Conservation (phyloP, 352 stramenopile species). For the Phytopythium aichiense region DNA sequence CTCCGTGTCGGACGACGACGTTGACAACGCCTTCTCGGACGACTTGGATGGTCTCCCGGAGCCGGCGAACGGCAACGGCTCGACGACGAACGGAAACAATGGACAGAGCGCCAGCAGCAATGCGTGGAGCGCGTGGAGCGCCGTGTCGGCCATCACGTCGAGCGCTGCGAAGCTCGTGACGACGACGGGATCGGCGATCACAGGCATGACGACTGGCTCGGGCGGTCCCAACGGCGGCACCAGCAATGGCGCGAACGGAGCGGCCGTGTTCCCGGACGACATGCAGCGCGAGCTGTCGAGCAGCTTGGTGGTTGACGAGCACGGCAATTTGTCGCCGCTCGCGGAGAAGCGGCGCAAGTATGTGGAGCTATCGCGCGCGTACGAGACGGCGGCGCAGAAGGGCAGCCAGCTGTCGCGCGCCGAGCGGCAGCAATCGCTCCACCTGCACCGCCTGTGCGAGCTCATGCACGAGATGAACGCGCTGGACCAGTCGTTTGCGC, state of each 20-base stretch:
- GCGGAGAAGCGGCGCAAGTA: constrained; percentile 52
- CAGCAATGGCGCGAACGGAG: constrained; percentile 7
- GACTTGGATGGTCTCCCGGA: constrained; percentile 22
- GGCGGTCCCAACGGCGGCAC: constrained; percentile 14
- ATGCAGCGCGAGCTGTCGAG: constrained; percentile 42
- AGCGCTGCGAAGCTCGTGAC: constrained; percentile 75
- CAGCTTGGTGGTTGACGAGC: constrained; percentile 36
- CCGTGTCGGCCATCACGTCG: constrained; percentile 65
- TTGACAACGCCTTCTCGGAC: constrained; percentile 37
- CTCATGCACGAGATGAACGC: constrained; percentile 68
- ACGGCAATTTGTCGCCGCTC: constrained; percentile 12
- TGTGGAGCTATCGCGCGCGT: constrained; percentile 57
- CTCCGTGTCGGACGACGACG: constrained; percentile 17
- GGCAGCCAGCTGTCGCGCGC: constrained; percentile 56
- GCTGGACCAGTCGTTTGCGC: constrained; percentile 49
- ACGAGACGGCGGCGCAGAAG: constrained; percentile 56
- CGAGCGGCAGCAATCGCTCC: constrained; percentile 56
- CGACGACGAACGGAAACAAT: constrained; percentile 9
- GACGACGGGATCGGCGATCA: constrained; percentile 54
- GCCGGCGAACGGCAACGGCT: constrained; percentile 22
- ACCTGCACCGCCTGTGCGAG: constrained; percentile 70
- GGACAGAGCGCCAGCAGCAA: constrained; percentile 19
- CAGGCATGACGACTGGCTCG: constrained; percentile 10
- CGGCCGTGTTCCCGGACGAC: constrained; percentile 2
- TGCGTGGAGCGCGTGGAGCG: constrained; percentile 67